Percentiles rank a stretch among this genome's conserved stretches.
phyloP scores from a whole-genome alignment of 2,329 filamentous ascomycete species.

The Hortaea werneckii region DNA sequence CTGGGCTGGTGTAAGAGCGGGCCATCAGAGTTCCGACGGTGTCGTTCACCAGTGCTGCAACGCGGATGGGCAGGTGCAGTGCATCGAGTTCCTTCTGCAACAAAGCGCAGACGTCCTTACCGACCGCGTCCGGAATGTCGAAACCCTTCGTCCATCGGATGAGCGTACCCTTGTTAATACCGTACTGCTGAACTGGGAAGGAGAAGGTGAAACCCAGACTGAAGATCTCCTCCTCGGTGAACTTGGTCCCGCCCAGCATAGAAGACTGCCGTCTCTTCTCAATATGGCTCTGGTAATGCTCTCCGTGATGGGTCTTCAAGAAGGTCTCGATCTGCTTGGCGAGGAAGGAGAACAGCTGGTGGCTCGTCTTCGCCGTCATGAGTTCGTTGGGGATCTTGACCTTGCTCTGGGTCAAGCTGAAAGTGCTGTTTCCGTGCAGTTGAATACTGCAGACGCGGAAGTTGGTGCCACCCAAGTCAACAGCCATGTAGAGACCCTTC shows the following conservation, averaged over 20 bases:
- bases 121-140: constrained; percentile 87
- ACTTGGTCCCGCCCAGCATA: constrained; percentile 40
- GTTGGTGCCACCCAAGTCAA: constrained; percentile 97
- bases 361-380: constrained; percentile 78
- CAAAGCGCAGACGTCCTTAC: constrained; percentile 86
- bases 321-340: constrained; percentile 88
- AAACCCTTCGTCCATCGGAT: constrained; percentile 99
- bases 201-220: constrained; percentile 97
- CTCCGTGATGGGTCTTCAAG: constrained; percentile 74
- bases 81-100: constrained; percentile 84
- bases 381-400: constrained; percentile 79
- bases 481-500: constrained; percentile 93
- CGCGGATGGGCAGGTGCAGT: constrained; percentile 76
- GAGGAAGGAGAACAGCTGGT: constrained; percentile 84
- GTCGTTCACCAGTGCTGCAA: constrained; percentile 95
- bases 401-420: constrained; percentile 87
- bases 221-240: constrained; percentile 67
- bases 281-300: constrained; percentile 65
- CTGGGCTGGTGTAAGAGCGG: constrained; percentile 84
- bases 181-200: constrained; percentile 87
- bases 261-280: constrained; percentile 13
- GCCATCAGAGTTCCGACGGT: constrained; percentile 97
- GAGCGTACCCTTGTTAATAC: constrained; percentile 88
- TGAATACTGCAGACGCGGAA: constrained; percentile 94
- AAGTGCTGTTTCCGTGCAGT: constrained; percentile 88